Evolutionary conservation across 1,284 basidiomycete genomes (phyloP), one percentile per base, ranked within the genome.

Genomic region (Apiotrichum montevideense): DNA sequence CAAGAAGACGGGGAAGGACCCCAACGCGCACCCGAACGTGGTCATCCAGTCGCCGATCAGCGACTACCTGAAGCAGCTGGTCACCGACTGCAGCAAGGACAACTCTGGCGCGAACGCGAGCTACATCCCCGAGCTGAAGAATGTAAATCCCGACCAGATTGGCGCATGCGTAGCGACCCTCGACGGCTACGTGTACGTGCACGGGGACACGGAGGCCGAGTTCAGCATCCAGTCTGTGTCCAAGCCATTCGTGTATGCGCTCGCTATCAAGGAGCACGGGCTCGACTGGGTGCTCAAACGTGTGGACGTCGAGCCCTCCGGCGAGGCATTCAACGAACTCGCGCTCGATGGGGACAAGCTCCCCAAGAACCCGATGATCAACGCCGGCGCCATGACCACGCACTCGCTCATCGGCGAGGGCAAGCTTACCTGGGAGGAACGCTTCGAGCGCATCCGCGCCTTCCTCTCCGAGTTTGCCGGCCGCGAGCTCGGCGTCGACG

Each of bases 321-420:
- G 51, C 13, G 51, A 52, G 35, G 43, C 51, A 9, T 52, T 52
- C 51, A 52, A 52, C 44, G 35, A 52, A 34, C 44, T 52, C 14
- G 14, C 21, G 4, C 51, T 52, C 21, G 51, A 52, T 34, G 41
- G 39, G 35, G 11, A 33, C 32, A 11, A 40, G 47, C 35, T 49
- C 13, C 49, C 49, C 29, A 51, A 43, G 49, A 52, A 52, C 51
- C 51, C 51, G 14, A 35, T 52, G 43, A 52, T 52, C 44, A 52
- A 52, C 14, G 51, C 44, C 14, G 51, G 51, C 29, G 51, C 51
- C 2, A 52, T 52, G 13, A 52, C 51, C 43, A 44, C 51, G 10
- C 51, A 52, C 51, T 21, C 43, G 9, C 51, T 52, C 35, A 40
- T 52, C 21, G 48, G 48, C 15, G 33, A 44, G 34, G 50, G 50